Conservation (phyloP, 2,329 filamentous ascomycete species). For the Paecilomyces fulvus region DNA sequence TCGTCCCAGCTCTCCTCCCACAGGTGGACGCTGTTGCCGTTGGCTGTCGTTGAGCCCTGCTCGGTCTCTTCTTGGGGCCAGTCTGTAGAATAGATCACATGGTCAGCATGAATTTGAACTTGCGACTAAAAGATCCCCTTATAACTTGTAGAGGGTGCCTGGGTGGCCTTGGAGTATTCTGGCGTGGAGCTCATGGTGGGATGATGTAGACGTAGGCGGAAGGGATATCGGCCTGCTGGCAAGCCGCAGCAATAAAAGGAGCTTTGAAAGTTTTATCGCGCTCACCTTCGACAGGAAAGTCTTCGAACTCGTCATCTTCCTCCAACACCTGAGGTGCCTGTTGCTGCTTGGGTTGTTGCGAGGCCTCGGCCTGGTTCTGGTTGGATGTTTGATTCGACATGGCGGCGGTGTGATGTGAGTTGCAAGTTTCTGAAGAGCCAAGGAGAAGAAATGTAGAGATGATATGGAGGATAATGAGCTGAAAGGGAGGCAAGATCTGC, state of each 20-base stretch:
- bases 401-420: constrained; percentile 10
- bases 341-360: constrained; percentile 45
- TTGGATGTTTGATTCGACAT: constrained; percentile 39
- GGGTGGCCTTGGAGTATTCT: not conserved
- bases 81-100: constrained; percentile 46
- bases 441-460: not conserved
- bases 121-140: not conserved
- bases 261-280: not conserved
- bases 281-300: constrained; percentile 91
- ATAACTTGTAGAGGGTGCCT: not conserved
- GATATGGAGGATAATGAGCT: not conserved
- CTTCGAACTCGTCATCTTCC: constrained; percentile 98
- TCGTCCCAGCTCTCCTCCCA: constrained; percentile 99
- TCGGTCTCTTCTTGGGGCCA: constrained; percentile 91
- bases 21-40: constrained; percentile 64
- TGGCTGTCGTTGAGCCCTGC: constrained; percentile 41
- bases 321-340: constrained; percentile 67
- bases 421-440: not conserved
- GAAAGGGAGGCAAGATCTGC: not conserved
- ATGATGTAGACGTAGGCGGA: not conserved
- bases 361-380: constrained; percentile 28
- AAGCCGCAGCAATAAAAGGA: not conserved
- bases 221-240: not conserved
- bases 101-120: constrained; percentile 5
- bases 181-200: not conserved